Base-by-base conservation (phyloP, 495 filamentous ascomycete genomes). In the Daldinia concentrica region DNA sequence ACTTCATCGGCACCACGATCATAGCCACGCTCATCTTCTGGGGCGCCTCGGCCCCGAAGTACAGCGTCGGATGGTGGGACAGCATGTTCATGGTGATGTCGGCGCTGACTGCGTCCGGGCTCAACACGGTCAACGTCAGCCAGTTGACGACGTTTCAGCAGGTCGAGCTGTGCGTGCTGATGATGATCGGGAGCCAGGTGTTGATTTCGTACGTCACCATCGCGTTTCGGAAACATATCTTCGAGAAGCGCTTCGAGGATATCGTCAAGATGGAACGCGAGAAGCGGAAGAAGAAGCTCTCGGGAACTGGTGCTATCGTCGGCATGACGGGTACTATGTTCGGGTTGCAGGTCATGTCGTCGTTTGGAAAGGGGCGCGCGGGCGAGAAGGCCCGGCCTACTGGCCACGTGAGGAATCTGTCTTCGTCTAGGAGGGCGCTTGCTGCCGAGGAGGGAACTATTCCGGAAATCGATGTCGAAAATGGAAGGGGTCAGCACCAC, bases 141-240 rank as follows among this genome's bases (percentile, higher is more conserved):
- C 80, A 85, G 19, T 72, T 93, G 62, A 93, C 90, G 55, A 89
- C 86, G 0, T 90, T 89, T 66, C 92, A 94, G 74, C 92, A 94
- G 74, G 76, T 85, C 19, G 75, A 92, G 15, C 80, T 93, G 19
- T 93, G 91, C 68, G 26, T 86, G 7, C 81, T 92, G 48, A 87
- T 92, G 43, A 80, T 92, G 52, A 73, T 92, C 9, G 91, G 91
- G 4, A 89, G 88, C 36, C 82, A 86, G 22, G 87, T 90, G 24
- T 83, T 84, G 48, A 86, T 90, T 0, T 83, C 79, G 4, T 80
- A 81, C 19, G 81, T 80, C 22, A 86, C 86, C 1, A 82, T 90
- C n/a, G 82, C 85, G 30, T 84, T 90, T 14, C 80, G 91, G 37
- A 86, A 86, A 73, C 82, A 82, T 63, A 87, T 87, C 7, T 93